Evolutionary conservation across 192 early-diverging fungal genomes (phyloP), one percentile per base, ranked within the genome.

Genomic region (Coemansia sp.): DNA sequence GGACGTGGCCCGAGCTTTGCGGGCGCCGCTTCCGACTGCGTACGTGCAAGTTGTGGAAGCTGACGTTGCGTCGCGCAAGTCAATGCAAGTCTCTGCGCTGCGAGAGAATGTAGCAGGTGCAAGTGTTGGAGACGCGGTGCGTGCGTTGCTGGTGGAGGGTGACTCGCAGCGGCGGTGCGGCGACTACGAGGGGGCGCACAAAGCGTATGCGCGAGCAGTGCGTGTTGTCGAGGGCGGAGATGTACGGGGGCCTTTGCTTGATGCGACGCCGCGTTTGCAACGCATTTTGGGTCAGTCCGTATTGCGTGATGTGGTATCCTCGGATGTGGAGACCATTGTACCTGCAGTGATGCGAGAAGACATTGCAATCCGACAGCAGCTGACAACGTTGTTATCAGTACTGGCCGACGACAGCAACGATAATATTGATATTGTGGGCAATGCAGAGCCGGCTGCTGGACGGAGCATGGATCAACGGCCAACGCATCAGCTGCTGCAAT

Each of bases 41-140:
- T 42, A 56, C 38, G 14, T 72, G 67, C 62, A 66, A 15, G 36
- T 66, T 15, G 34, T 55, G 1, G 66, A 71, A 48, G 52, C 67
- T 11, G 69, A 75, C 28, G 63, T 75, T 9, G 49, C 72, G 25
- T 64, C 78, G 20, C 78, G 78, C 20, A 67, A 68, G 38, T 51
- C 57, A 15, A 55, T 63, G 51, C 66, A 69, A 61, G 66, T 66
- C 52, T 69, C 72, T 23, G 25, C 63, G 11, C 8, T 34, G 31
- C 31, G 6, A 8, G 31, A 34, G 31, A 34, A 56, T 5, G 38
- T n/a, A 25, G 4, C 34, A 20, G n/a, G 4, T 14, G n/a, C 47
- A 17, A 15, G 23, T 8, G 12, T 14, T 28, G 15, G 52, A 26
- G 28, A 7, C 14, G 11, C 5, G 49, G 63, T 4, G 31, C 23